These are phyloP conservation scores for Komagataella ulmi DNA, from an alignment of 805 yeast genomes.

Conservation along the genomic window DNA sequence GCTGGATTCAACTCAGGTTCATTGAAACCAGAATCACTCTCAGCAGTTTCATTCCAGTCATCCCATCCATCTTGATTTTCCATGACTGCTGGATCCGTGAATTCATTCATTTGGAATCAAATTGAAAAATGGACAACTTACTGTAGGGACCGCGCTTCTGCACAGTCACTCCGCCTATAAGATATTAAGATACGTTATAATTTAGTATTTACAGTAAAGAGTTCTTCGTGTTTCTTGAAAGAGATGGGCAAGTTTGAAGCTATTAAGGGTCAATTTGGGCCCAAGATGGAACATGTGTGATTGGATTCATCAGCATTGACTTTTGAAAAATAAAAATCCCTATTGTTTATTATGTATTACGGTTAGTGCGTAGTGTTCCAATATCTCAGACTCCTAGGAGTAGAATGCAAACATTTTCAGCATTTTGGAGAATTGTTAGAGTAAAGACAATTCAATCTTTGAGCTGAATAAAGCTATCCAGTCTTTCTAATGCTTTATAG, in stretches of 20 bases:
- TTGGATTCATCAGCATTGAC: too few species aligned
- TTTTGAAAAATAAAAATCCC: too few species aligned
- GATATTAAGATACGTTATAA: background rate
- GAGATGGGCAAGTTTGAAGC: background rate
- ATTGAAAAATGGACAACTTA: background rate
- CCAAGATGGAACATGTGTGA: background rate
- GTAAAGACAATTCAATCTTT: too few species aligned
- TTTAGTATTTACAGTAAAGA: background rate
- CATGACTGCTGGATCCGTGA: background rate
- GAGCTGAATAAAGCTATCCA: background rate
- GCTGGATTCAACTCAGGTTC: background rate
- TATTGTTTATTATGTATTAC: too few species aligned
- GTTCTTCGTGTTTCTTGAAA: too few species aligned
- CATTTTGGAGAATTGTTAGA: too few species aligned
- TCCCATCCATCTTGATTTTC: background rate
- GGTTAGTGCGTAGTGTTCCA: too few species aligned
- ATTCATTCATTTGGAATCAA: background rate
- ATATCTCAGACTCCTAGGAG: too few species aligned
- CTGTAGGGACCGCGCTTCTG: background rate
- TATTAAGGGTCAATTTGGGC: background rate
- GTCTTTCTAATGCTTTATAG: background rate
- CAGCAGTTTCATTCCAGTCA: background rate
- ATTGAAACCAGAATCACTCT: background rate
- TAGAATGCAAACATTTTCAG: too few species aligned
- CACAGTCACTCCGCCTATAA: background rate